Base-by-base conservation (phyloP, 352 stramenopile species). In the Globisporangium iwayamae region DNA sequence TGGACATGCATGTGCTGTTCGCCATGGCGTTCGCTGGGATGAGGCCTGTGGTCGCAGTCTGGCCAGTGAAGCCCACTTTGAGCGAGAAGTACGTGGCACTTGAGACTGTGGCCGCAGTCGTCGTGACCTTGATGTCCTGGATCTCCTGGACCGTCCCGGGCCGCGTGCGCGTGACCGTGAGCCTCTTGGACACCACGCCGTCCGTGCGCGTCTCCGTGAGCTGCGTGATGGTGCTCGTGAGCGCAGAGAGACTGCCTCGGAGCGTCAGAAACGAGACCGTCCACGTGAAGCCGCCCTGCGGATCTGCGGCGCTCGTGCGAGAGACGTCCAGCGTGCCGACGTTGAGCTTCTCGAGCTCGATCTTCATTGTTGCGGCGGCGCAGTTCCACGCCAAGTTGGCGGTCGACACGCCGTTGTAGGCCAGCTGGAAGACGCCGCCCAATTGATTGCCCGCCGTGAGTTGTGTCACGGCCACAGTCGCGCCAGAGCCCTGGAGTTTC, bases 231-330 rank as follows among this genome's bases (percentile, higher is more conserved):
- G 72, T 68, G 10, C 22, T 72, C 14, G 55, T 66, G 18, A 96
- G 66, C 8, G 75, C 50, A 2, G 32, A 7, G 2, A 93, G 36
- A 1, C 70, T 62, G 2, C 87, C 88, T 61, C 82, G 79, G n/a
- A 75, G 52, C 14, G 83, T 93, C 46, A 96, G 69, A 62, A 98
- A 98, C 28, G 89, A 97, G 14, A 99, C 79, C n/a, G 86, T 96
- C 95, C 95, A 99, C 55, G 85, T 98, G 72, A 94, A 98, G 0
- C 93, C 93, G 5, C 84, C 85, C 63, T 97, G 85, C 5, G 80
- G 69, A 67, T 98, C 89, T 4, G 91, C 71, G 3, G 72, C 75
- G 2, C 43, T 57, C 3, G 81, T 78, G 14, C 92, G 79, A 20
- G 72, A 59, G 16, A 96, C 76, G 39, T 91, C 80, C 4, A 96